Conservation (phyloP, 257 asterid genomes). For the Linaria vulgaris region DNA sequence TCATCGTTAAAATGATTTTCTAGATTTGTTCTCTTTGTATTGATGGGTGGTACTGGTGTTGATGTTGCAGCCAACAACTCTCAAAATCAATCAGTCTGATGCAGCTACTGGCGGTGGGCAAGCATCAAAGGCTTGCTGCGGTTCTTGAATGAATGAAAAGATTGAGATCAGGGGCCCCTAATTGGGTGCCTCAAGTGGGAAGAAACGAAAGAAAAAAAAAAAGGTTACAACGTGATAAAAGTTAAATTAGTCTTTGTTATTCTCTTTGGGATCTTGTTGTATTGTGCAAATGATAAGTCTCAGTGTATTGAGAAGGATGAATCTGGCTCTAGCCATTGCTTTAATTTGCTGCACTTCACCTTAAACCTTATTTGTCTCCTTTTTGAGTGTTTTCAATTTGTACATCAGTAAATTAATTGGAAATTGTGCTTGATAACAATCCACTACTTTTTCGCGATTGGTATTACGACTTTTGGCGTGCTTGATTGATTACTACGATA, state of each 20-base stretch:
- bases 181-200: background rate
- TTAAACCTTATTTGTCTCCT: background rate
- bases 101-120: slow-evolving; percentile 44
- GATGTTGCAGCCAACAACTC: slow-evolving; percentile 58
- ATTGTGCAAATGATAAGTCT: slow-evolving; percentile 41
- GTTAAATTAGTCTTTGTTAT: slow-evolving; percentile 29
- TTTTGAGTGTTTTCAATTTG: background rate
- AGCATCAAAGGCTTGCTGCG: slow-evolving; percentile 75
- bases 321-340: slow-evolving; percentile 18
- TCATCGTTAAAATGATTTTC: background rate
- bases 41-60: background rate
- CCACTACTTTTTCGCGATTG: background rate
- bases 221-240: slow-evolving; percentile 30
- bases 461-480: background rate
- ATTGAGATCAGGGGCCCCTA: slow-evolving; percentile 2
- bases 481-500: background rate
- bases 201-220: too few relatives aligned
- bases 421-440: background rate
- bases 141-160: slow-evolving; percentile 41
- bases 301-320: slow-evolving; percentile 33
- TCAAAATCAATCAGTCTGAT: slow-evolving; percentile 65
- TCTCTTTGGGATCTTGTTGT: slow-evolving; percentile 37
- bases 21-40: background rate
- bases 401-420: background rate
- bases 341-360: background rate